phyloP scores from a whole-genome alignment of 208 protist species.

The Porcisia deanei region DNA sequence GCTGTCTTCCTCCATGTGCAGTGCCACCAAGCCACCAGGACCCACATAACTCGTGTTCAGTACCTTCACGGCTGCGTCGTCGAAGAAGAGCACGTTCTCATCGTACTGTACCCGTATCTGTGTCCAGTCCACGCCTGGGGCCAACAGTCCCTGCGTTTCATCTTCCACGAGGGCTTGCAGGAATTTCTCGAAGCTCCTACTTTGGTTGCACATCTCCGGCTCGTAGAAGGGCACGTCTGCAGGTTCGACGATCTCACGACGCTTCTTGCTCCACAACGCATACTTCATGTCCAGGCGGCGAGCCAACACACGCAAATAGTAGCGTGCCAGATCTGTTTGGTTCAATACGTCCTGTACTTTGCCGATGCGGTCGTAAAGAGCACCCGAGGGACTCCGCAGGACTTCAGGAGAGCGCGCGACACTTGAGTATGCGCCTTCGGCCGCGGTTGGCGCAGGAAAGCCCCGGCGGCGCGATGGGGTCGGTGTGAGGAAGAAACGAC shows the following conservation, averaged over 20 bases:
- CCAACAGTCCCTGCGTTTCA: neutral
- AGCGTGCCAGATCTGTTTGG: neutral
- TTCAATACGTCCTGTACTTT: constrained; percentile 4
- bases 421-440: neutral
- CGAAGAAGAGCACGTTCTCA: neutral
- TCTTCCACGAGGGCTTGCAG: constrained; percentile 6
- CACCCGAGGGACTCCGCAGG: constrained; percentile 19
- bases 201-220: constrained; percentile 17
- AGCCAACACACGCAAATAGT: constrained; percentile 24
- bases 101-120: neutral
- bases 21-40: neutral
- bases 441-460: neutral
- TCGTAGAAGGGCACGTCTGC: constrained; percentile 18
- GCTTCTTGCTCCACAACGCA: constrained; percentile 14
- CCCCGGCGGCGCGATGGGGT: constrained; percentile 11
- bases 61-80: neutral
- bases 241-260: constrained; percentile 11
- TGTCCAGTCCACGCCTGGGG: neutral
- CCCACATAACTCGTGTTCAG: no score
- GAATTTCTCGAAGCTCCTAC: constrained; percentile 9
- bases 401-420: neutral
- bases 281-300: constrained; percentile 23
- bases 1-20: constrained; percentile 21
- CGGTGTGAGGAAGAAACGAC: constrained; percentile 49
- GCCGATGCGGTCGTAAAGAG: constrained; percentile 29